Evolutionary conservation across 257 asterid genomes (phyloP).

Genomic region (Solanum paucissectum): DNA sequence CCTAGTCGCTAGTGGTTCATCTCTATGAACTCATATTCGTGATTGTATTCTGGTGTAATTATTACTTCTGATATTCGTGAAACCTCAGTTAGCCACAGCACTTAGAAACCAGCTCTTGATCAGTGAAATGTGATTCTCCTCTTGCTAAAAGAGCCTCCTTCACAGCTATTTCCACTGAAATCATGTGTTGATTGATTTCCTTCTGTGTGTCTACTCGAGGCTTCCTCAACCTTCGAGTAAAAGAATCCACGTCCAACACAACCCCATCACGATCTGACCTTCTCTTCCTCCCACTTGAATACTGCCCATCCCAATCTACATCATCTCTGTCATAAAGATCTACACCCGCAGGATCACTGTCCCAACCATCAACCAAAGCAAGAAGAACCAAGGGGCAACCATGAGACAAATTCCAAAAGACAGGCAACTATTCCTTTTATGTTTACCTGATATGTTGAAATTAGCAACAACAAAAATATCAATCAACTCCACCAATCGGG

Average conservation of each 20-base stretch:
- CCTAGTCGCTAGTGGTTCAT: no score
- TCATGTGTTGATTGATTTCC: constrained; percentile 91
- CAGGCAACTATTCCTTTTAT: not conserved
- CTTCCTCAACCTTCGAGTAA: constrained; percentile 80
- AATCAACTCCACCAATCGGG: not conserved
- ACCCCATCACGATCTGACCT: constrained; percentile 80
- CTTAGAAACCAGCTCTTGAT: constrained; percentile 99
- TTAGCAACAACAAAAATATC: not conserved
- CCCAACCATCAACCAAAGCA: constrained; percentile 91
- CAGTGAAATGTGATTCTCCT: constrained; percentile 85
- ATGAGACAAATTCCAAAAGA: not conserved
- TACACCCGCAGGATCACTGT: constrained; percentile 96
- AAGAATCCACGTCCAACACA: constrained; percentile 73
- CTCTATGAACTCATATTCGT: no score
- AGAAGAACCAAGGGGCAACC: constrained; percentile 5
- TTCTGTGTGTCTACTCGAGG: constrained; percentile 83
- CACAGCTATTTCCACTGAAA: constrained; percentile 87
- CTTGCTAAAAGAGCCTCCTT: constrained; percentile 92
- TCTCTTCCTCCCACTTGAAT: constrained; percentile 93
- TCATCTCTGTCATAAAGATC: constrained; percentile 95
- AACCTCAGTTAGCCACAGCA: constrained; percentile 95
- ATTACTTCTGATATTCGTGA: constrained; percentile 88
- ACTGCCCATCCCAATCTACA: constrained; percentile 98
- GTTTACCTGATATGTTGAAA: not conserved
- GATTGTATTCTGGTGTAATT: constrained; percentile 83